Conservation (phyloP, 139 green algal genomes). For the Closterium sp. region DNA sequence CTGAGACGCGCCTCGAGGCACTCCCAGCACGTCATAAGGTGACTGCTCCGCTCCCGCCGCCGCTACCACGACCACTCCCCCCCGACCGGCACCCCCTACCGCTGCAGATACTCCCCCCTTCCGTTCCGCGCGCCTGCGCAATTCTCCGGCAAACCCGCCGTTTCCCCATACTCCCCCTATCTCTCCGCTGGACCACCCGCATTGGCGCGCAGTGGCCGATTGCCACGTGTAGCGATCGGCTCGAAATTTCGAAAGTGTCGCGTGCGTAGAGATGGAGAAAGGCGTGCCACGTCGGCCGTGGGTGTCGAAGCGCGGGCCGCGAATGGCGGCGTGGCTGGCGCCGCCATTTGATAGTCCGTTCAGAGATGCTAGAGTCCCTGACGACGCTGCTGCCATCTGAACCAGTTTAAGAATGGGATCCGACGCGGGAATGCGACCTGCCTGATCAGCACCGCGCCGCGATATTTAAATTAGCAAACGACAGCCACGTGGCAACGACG, state of each 20-base stretch:
- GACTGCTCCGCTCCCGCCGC: constrained; percentile 1
- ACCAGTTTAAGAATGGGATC: too few relatives aligned
- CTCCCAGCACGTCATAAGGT: constrained; percentile 35
- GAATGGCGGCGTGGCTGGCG: neutral
- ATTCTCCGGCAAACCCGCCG: neutral
- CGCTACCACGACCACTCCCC: neutral
- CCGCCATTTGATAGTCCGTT: too few relatives aligned
- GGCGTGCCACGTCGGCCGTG: neutral
- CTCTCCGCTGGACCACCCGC: neutral
- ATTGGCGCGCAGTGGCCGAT: neutral
- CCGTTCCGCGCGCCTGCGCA: neutral
- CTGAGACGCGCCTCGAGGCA: constrained; percentile 49
- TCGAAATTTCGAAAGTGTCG: neutral
- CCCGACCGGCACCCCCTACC: neutral
- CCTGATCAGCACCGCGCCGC: too few relatives aligned
- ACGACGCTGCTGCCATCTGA: too few relatives aligned
- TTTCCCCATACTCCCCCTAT: neutral
- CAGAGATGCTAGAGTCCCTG: too few relatives aligned
- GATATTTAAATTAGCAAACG: neutral
- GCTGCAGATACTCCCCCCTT: neutral
- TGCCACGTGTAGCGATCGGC: neutral
- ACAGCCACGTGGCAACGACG: neutral
- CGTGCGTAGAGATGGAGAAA: neutral
- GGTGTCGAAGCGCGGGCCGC: neutral
- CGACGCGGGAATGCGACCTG: neutral